Evolutionary conservation across 768 basidiomycete species (phyloP), one percentile per base, ranked within the genome.

Genomic region (Punctularia strigosozonata): DNA sequence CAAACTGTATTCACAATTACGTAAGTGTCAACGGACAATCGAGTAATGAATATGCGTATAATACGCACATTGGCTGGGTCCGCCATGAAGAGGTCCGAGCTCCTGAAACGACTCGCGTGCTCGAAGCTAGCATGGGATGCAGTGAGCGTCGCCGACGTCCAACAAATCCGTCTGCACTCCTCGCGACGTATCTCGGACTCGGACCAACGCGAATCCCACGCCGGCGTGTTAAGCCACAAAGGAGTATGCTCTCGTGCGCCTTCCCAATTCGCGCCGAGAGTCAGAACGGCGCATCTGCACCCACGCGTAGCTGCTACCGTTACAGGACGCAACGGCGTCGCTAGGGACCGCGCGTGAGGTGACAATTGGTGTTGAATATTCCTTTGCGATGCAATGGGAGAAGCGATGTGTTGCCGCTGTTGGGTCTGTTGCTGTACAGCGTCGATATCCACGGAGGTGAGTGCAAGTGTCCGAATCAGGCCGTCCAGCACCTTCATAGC

Each of bases 141-240:
- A 12, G 71, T 64, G 18, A 83, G 64, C 38, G 67, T 61, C 56
- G 84, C 64, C 5, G 75, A 59, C 50, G 76, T 81, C 84, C 84
- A 87, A 44, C 79, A 80, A 18, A 85, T 55, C 25, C 83, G 62
- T 25, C 84, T 72, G 49, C 75, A 77, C 32, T 76, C 75, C 51
- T 88, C 84, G 55, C 73, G 79, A 31, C 69, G 60, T 43, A 82
- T 70, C 44, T 86, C 82, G 7, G 58, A 66, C 33, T 75, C 72
- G n/a, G 68, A 59, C 71, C 70, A 77, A 7, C 62, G 53, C 28
- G 58, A 51, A 40, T 69, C 64, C 80, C 80, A 86, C 4, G 71
- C 76, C 0, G 80, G 73, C 4, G 80, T 75, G 39, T 65, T 60
- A 5, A 65, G 54, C 83, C 81, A 84, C 41, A 75, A 51, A 2